phyloP scores from a whole-genome alignment of 1,284 basidiomycete species.

The Moniliella sp. region DNA sequence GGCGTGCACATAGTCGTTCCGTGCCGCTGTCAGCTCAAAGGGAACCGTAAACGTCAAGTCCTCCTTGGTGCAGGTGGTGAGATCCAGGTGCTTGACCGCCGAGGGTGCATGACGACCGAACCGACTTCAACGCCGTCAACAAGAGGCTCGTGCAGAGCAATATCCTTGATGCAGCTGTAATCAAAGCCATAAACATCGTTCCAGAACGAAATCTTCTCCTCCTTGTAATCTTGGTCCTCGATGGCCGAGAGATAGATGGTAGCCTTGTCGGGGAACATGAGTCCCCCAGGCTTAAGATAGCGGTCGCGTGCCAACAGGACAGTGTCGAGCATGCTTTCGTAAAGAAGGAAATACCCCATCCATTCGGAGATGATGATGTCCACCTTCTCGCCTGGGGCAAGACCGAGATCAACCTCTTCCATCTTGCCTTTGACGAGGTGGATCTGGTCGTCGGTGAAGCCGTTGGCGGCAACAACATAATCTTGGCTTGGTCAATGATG shows the following conservation, averaged over 20 bases:
- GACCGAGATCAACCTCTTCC: constrained; percentile 50
- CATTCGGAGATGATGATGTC: constrained; percentile 99
- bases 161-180: constrained; percentile 98
- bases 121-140: constrained; percentile 64
- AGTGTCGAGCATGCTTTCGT: constrained; percentile 98
- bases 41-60: constrained; percentile 66
- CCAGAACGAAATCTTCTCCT: constrained; percentile 91
- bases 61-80: constrained; percentile 78
- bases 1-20: constrained; percentile 78
- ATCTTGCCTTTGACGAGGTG: constrained; percentile 72
- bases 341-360: constrained; percentile 64
- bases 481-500: constrained; percentile 93
- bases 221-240: constrained; percentile 98
- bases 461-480: constrained; percentile 93
- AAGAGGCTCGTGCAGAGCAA: constrained; percentile 80
- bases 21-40: constrained; percentile 60
- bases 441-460: constrained; percentile 58
- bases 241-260: constrained; percentile 85
- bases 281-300: constrained; percentile 65
- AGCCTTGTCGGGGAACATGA: constrained; percentile 89
- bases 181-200: constrained; percentile 99
- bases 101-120: constrained; percentile 30
- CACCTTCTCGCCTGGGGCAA: constrained; percentile 29
- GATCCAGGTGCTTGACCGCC: constrained; percentile 44
- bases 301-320: constrained; percentile 88